Conservation (phyloP, 2,329 filamentous ascomycete genomes). For the Pseudopithomyces maydicus region DNA sequence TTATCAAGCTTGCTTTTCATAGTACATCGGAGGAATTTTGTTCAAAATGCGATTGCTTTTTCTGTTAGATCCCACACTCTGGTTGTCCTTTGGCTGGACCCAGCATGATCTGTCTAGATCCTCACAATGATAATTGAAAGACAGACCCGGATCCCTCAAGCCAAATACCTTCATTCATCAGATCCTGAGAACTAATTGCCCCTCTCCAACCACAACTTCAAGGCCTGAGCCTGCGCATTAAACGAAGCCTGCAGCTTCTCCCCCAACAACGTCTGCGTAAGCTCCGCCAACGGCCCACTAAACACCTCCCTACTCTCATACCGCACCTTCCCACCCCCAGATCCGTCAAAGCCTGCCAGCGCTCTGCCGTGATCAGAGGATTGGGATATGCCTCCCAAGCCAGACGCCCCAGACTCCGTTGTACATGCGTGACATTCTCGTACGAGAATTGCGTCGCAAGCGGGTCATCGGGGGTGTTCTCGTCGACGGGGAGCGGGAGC, state of each 20-base stretch:
- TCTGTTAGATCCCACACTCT: no score
- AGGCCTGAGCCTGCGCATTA: conserved; percentile 31
- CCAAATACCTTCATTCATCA: no score
- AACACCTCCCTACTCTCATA: conserved; percentile 41
- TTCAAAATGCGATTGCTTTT: no score
- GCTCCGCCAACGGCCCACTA: conserved; percentile 19
- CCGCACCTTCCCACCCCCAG: conserved; percentile 28
- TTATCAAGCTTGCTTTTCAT: no score
- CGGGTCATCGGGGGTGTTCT: conserved; percentile 30
- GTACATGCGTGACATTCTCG: conserved; percentile 37
- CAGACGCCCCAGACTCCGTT: conserved; percentile 27
- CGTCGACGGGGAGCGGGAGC: conserved; percentile 32
- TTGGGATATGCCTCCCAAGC: conserved; percentile 30
- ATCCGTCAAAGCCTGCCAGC: conserved; percentile 37
- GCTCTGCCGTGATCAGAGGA: conserved; percentile 18
- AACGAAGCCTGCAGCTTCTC: conserved; percentile 29
- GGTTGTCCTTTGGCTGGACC: no score
- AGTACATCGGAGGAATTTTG: no score
- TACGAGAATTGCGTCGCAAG: conserved; percentile 27
- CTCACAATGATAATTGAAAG: no score
- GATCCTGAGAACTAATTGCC: background rate
- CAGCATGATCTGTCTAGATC: no score
- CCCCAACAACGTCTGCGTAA: conserved; percentile 19
- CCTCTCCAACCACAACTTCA: conserved; percentile 29
- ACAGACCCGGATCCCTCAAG: no score